A percentile compares a stretch with the other conserved stretches of the same genome.
Evolutionary conservation across 2,329 filamentous ascomycete genomes (phyloP).

Genomic region (Cladophialophora yegresii): DNA sequence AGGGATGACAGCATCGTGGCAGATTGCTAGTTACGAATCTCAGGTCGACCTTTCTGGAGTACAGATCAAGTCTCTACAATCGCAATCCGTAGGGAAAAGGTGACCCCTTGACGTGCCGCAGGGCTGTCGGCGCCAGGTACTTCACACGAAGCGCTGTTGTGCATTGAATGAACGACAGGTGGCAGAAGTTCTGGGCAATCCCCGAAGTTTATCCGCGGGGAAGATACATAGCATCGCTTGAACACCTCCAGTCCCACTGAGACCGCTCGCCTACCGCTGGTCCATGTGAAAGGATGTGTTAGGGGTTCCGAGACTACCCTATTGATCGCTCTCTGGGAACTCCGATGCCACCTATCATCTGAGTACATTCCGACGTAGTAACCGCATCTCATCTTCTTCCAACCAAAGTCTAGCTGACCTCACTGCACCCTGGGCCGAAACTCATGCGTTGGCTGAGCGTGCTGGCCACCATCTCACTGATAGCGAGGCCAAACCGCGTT

Average conservation of each 20-base stretch:
- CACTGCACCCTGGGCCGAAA: neutral
- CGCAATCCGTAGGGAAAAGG: neutral
- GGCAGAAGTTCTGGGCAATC: neutral
- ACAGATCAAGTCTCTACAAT: neutral
- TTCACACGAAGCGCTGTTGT: neutral
- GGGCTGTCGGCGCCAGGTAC: neutral
- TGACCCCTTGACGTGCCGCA: neutral
- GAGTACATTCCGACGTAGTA: neutral
- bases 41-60: neutral
- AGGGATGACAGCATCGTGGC: constrained; percentile 67
- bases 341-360: neutral
- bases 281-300: neutral
- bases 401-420: neutral
- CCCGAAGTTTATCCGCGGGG: constrained; percentile 4
- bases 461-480: neutral
- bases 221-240: neutral
- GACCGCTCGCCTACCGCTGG: neutral
- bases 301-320: neutral
- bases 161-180: constrained; percentile 11
- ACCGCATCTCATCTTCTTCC: neutral
- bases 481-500: neutral
- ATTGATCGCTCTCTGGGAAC: neutral
- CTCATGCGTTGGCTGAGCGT: neutral
- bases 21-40: neutral
- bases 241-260: no score